These are phyloP conservation scores for Aleurites moluccanus DNA, from an alignment of 441 rosid genomes.

Conservation along the genomic window DNA sequence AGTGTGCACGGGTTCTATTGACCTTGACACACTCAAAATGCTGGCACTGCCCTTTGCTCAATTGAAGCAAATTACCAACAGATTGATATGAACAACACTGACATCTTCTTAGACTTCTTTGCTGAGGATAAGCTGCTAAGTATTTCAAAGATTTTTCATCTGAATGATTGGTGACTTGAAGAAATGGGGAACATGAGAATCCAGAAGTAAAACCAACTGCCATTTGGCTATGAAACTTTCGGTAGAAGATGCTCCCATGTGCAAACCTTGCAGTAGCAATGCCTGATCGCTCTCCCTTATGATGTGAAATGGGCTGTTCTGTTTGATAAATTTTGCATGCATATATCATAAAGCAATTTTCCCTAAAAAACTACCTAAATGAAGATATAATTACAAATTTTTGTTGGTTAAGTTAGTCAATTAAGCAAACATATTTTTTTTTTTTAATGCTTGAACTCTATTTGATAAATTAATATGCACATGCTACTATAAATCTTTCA, in stretches of 20 bases:
- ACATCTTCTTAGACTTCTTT: constrained; percentile 34
- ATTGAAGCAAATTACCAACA: constrained; percentile 34
- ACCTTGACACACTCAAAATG: constrained; percentile 32
- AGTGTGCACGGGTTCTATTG: constrained; percentile 53
- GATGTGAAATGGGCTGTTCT: constrained; percentile 32
- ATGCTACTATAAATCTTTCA: not conserved
- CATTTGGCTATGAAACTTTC: constrained; percentile 30
- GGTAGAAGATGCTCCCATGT: constrained; percentile 32
- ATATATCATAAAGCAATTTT: constrained; percentile 12
- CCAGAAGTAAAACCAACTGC: constrained; percentile 36
- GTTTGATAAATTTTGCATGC: constrained; percentile 48
- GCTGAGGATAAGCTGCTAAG: constrained; percentile 27
- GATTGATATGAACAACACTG: constrained; percentile 31
- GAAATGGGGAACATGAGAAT: constrained; percentile 23
- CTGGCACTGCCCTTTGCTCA: constrained; percentile 22
- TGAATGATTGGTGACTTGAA: constrained; percentile 29
- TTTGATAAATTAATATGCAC: not conserved
- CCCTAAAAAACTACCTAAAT: constrained; percentile 5
- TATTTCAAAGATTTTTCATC: constrained; percentile 28
- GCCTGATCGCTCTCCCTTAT: constrained; percentile 33
- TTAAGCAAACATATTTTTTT: not conserved
- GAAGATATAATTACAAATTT: constrained; percentile 2
- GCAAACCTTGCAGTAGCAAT: constrained; percentile 28
- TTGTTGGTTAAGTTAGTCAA: not conserved
- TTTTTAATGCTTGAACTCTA: not conserved